Base-by-base conservation (phyloP, 306 rosid species). In the Arachis hypogaea region DNA sequence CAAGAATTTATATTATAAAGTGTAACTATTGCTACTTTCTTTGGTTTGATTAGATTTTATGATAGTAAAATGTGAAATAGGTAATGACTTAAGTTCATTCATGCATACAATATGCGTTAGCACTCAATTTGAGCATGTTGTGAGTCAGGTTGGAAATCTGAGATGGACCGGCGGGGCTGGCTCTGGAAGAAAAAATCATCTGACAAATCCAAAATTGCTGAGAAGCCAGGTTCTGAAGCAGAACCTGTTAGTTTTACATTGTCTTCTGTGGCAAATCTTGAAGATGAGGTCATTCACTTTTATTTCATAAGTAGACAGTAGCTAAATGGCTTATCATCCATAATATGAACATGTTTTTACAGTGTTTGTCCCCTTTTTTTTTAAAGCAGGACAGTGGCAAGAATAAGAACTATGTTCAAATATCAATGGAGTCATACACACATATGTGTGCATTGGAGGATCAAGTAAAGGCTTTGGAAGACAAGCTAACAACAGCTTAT, bases 121-220 rank as follows among this genome's bases (percentile, higher is more conserved):
- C 68, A 28, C 50, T 69, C 54, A 64, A 50, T 59, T 73, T 67
- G 36, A 65, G 28, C 22, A 70, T 33, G 45, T 28, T 30, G 41
- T 54, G 60, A 41, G 81, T 33, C 81, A 79, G 86, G 63, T 46
- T 65, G 38, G 46, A 68, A 82, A 77, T 78, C 70, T 82, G 82
- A 62, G 59, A 93, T 91, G 98, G 98, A 93, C 54, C 87, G 96
- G 18, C 85, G 93, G 45, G 73, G 98, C 71, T 93, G 98, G 98
- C 97, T 85, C 2, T 91, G 98, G 97, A 93, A 91, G 92, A 93
- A 91, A 77, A 91, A 83, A 47, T 76, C 96, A 59, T 87, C 97
- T 0, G 92, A 89, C 63, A 93, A 89, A 83, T 71, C 81, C 65
- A 76, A 83, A 30, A 84, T 75, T 52, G 33, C 77, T 12, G 93